Conservation (phyloP, 805 yeast species). For the Saccharomycopsis capsularis region DNA sequence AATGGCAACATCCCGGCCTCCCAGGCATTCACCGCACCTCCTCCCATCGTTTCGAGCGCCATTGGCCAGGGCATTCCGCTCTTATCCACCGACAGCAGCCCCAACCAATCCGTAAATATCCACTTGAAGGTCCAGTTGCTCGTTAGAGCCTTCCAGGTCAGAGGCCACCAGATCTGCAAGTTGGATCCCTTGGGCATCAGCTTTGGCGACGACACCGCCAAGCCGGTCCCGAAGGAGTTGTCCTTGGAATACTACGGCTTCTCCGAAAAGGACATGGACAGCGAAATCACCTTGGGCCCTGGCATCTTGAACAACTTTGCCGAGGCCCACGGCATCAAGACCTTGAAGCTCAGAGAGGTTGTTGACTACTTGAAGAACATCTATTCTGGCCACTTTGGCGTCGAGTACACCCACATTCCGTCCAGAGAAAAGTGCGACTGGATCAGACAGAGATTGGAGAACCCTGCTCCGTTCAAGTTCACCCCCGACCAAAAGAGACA, state of each 20-base stretch:
- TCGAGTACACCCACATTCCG: constrained; percentile 95
- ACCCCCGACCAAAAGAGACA: constrained; percentile 88
- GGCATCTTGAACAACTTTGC: constrained; percentile 95
- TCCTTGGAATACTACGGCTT: constrained; percentile 90
- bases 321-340: constrained; percentile 46
- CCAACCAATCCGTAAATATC: constrained; percentile 60
- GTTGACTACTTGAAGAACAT: constrained; percentile 70
- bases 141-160: constrained; percentile 97
- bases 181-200: constrained; percentile 93
- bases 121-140: constrained; percentile 93
- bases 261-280: constrained; percentile 76
- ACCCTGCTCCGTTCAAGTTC: constrained; percentile 79
- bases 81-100: constrained; percentile 35
- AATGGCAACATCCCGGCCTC: constrained; percentile 62
- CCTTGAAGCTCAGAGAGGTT: constrained; percentile 72
- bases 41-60: constrained; percentile 77
- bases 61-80: constrained; percentile 57
- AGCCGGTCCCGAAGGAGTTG: constrained; percentile 70
- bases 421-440: constrained; percentile 94
- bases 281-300: constrained; percentile 86
- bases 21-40: constrained; percentile 84
- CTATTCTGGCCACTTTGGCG: constrained; percentile 86
- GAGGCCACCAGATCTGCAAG: constrained; percentile 94
- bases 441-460: constrained; percentile 95
- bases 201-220: constrained; percentile 57